Base-by-base conservation (phyloP, 805 yeast species). In the Nakazawaea holstii region DNA sequence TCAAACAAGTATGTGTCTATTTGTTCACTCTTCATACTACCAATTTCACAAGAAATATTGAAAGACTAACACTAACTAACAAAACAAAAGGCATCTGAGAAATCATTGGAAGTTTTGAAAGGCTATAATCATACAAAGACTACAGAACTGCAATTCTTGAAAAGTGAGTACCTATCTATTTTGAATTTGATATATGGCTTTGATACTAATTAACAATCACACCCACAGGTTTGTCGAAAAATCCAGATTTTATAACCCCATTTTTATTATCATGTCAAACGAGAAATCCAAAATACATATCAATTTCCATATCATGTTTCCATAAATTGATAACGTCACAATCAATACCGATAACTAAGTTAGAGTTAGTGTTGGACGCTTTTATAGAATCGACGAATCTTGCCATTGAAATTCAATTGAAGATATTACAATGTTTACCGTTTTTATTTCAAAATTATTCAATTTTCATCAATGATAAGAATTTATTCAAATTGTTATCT, bases 361-460 rank as follows among this genome's bases (percentile, higher is more conserved):
- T 83, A 15, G 72, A 71, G 15, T 74, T 74, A 6, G 71, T 92
- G 6, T 65, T 92, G 17, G 84, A 79, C 35, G 82, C 90, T 0
- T 70, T 89, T 31, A 70, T 74, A 30, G 91, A 87, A 49, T 87
- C 95, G 0, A 78, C 92, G 0, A 82, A 81, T 55, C 68, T 86
- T 11, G 86, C 94, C 0, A 72, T 79, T 26, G 97, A 91, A 37
- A 84, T 88, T 40, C 97, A 92, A 63, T 73, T 94, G 52, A 87
- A 90, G 59, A 82, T 90, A 10, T 66, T 92, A 35, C 99, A 92
- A 66, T 72, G 87, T 10, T 69, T 92, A 20, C 97, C 97, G 0
- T 70, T 82, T 2, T 67, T 92, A 31, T 78, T 84, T 60, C 86
- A 81, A 57, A 75, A 72, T 17, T 89, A 89, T 59, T 70, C 80